Evolutionary conservation across 495 filamentous ascomycete species (phyloP), one percentile per base, ranked within the genome.

Genomic region (Penicillium angulare): DNA sequence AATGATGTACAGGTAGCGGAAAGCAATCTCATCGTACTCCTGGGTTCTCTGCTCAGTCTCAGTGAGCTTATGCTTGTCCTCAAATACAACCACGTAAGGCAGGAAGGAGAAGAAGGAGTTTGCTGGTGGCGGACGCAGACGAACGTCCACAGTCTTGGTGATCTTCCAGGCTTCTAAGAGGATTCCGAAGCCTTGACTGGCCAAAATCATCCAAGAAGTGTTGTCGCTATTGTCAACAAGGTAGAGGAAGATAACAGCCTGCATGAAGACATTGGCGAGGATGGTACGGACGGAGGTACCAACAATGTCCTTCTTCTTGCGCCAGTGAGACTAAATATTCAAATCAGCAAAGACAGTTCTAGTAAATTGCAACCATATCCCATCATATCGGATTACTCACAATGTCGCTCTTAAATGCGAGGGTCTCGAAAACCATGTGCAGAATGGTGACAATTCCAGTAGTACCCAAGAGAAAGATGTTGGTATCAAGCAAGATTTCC

Each of bases 291-390:
- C 87, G 7, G 90, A 96, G 22, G 95, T 90, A 47, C 93, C 93
- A 27, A 98, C 90, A 43, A 92, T 88, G 75, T 97, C 95, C 75
- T 98, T 98, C 88, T 98, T 98, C 74, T 97, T 96, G 59, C 90
- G 88, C 81, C 92, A 98, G 71, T 98, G 93, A 21, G 90, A 80
- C 76, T 78, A 33, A 18, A 36, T 34, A 8, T 51, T 35, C 34
- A 27, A 34, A 36, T 68, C 55, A 67, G 62, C 33, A 47, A 53
- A 34, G 4, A 41, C 31, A 8, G 18, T 32, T n/a, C n/a, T n/a
- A n/a, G 13, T 3, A 5, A 45, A 26, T 17, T 6, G 8, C 9
- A 12, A 5, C 10, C 20, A 3, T 20, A 23, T 7, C 3, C 3
- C 0, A 26, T 23, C 10, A 8, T 7, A 12, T n/a, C 1, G 21